Conservation (phyloP, 345 rosid species). For the Anacardium occidentale region DNA sequence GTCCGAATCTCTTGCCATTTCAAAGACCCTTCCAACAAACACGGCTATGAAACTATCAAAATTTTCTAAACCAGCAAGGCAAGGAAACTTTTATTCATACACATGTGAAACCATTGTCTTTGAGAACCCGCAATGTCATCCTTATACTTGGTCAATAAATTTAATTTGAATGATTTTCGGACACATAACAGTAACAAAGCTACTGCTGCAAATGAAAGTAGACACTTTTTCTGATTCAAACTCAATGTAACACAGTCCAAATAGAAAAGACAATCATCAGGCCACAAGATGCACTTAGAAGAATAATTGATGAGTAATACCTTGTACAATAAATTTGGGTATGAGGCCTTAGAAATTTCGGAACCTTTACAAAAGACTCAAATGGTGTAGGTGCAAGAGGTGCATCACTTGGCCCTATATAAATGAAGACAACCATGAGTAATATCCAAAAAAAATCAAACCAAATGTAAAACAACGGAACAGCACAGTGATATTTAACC, state of each 20-base stretch:
- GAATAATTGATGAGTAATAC: conserved; percentile 37
- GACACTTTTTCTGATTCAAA: neutral
- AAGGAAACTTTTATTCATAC: neutral
- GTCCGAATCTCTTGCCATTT: neutral
- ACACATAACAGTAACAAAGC: neutral
- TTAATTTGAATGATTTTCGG: neutral
- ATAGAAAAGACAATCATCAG: neutral
- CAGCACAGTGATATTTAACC: neutral
- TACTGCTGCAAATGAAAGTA: neutral
- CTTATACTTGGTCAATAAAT: neutral
- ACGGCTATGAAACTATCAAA: neutral
- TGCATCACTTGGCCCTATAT: conserved; percentile 77
- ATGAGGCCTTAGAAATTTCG: conserved; percentile 84
- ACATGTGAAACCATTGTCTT: neutral
- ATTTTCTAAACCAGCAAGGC: neutral
- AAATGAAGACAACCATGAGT: conserved; percentile 21
- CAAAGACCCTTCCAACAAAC: conserved; percentile 3
- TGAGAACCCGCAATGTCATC: neutral
- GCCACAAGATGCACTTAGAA: conserved; percentile 5
- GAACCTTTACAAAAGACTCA: conserved; percentile 94
- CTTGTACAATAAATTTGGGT: conserved; percentile 94
- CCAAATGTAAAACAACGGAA: neutral
- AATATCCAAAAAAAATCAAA: conserved; percentile 1
- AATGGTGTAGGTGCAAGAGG: conserved; percentile 91
- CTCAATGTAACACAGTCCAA: neutral